Conservation (phyloP, 345 rosid species). For the Aegle marmelos region DNA sequence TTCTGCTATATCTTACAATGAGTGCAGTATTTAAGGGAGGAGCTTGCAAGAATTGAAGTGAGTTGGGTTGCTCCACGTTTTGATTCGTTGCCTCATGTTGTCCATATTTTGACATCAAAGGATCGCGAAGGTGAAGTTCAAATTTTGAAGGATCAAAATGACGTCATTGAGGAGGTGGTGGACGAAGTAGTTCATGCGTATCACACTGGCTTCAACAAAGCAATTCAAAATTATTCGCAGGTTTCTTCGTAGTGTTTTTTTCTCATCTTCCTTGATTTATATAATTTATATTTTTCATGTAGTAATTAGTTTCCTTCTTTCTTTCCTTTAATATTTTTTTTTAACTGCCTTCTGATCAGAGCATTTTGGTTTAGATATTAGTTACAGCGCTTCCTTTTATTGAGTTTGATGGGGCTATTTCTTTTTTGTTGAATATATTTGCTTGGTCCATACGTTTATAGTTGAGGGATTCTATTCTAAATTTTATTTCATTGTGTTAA, state of each 20-base stretch:
- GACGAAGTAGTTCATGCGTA: slow-evolving; percentile 98
- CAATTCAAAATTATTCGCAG: slow-evolving; percentile 99
- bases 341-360: background rate
- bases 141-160: slow-evolving; percentile 81
- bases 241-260: slow-evolving; percentile 31
- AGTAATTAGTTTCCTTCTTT: background rate
- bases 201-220: slow-evolving; percentile 96
- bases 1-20: slow-evolving; percentile 26
- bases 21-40: slow-evolving; percentile 81
- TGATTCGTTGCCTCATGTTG: slow-evolving; percentile 97
- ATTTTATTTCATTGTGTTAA: background rate
- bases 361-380: background rate
- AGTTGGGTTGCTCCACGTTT: slow-evolving; percentile 94
- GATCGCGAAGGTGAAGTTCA: slow-evolving; percentile 85
- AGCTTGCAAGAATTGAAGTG: slow-evolving; percentile 74
- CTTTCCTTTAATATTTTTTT: background rate
- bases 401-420: background rate
- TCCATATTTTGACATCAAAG: slow-evolving; percentile 88
- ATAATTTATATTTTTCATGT: slow-evolving; percentile 7
- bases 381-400: slow-evolving; percentile 1
- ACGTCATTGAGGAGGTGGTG: slow-evolving; percentile 97
- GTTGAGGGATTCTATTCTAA: background rate
- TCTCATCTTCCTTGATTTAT: slow-evolving; percentile 3
- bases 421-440: background rate
- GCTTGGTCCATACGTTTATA: background rate